Conservation (phyloP, 2,329 filamentous ascomycete genomes). For the Basipetospora chlamydospora region DNA sequence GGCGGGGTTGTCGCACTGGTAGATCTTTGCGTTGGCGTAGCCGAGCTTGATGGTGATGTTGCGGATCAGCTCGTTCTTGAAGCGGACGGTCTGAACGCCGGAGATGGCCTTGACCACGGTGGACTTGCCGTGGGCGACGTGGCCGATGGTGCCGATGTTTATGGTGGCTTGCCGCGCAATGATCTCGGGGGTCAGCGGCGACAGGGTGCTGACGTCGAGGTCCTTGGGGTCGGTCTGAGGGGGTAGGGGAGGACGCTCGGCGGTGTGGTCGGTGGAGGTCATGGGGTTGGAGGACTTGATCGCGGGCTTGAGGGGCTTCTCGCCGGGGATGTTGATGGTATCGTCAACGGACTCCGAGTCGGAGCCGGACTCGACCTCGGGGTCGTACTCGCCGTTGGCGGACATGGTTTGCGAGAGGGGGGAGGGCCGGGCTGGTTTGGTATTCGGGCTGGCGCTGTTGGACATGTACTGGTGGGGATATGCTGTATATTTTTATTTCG, state of each 20-base stretch:
- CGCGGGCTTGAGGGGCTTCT: conserved; percentile 66
- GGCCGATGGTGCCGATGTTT: conserved; percentile 96
- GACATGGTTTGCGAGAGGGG: conserved; percentile 27
- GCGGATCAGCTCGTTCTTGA: conserved; percentile 98
- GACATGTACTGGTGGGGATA: too few species aligned
- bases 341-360: conserved; percentile 47
- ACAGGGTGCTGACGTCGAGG: conserved; percentile 67
- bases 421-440: conserved; percentile 14
- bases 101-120: conserved; percentile 99
- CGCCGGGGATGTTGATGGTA: conserved; percentile 37
- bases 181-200: conserved; percentile 85
- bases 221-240: conserved; percentile 87
- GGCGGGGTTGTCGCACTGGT: conserved; percentile 86
- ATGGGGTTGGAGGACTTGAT: conserved; percentile 44
- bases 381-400: conserved; percentile 51
- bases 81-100: conserved; percentile 94
- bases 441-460: conserved; percentile 6
- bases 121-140: conserved; percentile 97
- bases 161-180: conserved; percentile 97
- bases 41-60: conserved; percentile 99
- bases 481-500: too few species aligned
- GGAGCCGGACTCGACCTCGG: conserved; percentile 57
- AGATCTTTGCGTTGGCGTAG: conserved; percentile 98
- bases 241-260: conserved; percentile 43
- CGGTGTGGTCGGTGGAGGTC: conserved; percentile 37